phyloP scores from a whole-genome alignment of 2,329 filamentous ascomycete genomes.

The Penicillium glabrum region DNA sequence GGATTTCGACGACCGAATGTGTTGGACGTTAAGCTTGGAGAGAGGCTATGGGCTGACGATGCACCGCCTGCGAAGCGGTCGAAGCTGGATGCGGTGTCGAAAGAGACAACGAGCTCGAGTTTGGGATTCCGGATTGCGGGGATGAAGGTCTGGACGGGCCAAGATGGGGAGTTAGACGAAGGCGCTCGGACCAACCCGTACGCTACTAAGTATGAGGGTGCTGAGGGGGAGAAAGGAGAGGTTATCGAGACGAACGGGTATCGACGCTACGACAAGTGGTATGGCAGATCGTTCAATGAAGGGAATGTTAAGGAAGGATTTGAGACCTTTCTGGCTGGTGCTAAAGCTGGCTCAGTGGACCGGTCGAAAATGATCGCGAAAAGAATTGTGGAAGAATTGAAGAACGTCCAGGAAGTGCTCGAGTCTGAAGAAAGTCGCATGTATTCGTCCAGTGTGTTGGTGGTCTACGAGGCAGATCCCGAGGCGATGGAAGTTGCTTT shows the following conservation, averaged over 20 bases:
- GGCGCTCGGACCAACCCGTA: constrained; percentile 35
- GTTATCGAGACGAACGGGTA: constrained; percentile 53
- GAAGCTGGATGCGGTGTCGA: constrained; percentile 59
- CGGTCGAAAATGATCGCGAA: constrained; percentile 45
- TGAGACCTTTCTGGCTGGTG: constrained; percentile 54
- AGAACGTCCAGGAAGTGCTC: constrained; percentile 48
- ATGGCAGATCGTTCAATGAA: constrained; percentile 59
- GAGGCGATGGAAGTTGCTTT: constrained; percentile 54
- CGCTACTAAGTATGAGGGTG: constrained; percentile 44
- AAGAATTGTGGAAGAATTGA: constrained; percentile 44
- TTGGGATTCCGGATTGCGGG: constrained; percentile 66
- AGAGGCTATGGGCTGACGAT: constrained; percentile 78
- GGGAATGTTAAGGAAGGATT: constrained; percentile 60
- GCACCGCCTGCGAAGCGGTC: constrained; percentile 59
- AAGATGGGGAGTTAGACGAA: constrained; percentile 32
- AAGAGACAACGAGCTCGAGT: constrained; percentile 58
- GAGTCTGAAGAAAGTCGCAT: constrained; percentile 63
- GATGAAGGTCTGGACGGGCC: constrained; percentile 59
- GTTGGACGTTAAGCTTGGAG: constrained; percentile 87
- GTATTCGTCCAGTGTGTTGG: constrained; percentile 65
- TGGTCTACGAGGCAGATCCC: constrained; percentile 66
- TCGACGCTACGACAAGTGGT: constrained; percentile 65
- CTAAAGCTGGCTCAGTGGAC: constrained; percentile 41
- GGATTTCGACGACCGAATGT: constrained; percentile 86
- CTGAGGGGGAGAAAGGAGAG: constrained; percentile 45